Percentiles rank a stretch among this genome's conserved stretches.
Conservation (phyloP, 208 protist genomes). For the Naegleria lovaniensis region DNA sequence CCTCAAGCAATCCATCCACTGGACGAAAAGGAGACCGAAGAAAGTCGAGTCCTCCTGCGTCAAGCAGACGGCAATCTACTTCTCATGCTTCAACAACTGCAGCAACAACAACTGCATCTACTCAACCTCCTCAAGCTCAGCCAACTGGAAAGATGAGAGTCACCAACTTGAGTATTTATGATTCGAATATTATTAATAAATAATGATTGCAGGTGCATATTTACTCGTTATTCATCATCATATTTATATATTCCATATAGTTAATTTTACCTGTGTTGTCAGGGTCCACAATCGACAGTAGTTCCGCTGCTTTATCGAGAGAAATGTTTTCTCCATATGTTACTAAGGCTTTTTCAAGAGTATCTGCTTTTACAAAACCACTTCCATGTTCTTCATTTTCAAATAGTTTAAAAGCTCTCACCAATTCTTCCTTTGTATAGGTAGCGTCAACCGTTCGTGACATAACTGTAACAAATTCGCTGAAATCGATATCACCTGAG, state of each 20-base stretch:
- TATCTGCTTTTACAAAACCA: constrained; percentile 68
- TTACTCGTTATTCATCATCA: constrained; percentile 52
- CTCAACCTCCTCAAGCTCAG: neutral
- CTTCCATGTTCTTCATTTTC: constrained; percentile 66
- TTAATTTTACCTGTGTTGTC: constrained; percentile 69
- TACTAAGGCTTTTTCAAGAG: constrained; percentile 70
- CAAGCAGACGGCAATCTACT: neutral
- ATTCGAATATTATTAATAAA: neutral
- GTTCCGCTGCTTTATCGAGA: constrained; percentile 60
- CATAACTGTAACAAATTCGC: constrained; percentile 76
- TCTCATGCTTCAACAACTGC: neutral
- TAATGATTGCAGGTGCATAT: neutral
- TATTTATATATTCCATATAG: constrained; percentile 74
- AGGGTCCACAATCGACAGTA: constrained; percentile 67
- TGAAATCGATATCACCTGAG: constrained; percentile 62
- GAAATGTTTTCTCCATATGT: constrained; percentile 74
- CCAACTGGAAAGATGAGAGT: neutral
- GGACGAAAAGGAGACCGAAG: neutral
- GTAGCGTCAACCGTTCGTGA: constrained; percentile 66
- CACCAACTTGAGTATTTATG: neutral
- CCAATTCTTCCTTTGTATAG: constrained; percentile 73
- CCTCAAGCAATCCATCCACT: neutral
- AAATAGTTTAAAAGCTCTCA: constrained; percentile 76
- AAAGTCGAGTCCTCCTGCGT: neutral
- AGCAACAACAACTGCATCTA: neutral